Percentiles rank a stretch among this genome's conserved stretches.
phyloP scores from a whole-genome alignment of 306 rosid species.

The Ceratonia siliqua region DNA sequence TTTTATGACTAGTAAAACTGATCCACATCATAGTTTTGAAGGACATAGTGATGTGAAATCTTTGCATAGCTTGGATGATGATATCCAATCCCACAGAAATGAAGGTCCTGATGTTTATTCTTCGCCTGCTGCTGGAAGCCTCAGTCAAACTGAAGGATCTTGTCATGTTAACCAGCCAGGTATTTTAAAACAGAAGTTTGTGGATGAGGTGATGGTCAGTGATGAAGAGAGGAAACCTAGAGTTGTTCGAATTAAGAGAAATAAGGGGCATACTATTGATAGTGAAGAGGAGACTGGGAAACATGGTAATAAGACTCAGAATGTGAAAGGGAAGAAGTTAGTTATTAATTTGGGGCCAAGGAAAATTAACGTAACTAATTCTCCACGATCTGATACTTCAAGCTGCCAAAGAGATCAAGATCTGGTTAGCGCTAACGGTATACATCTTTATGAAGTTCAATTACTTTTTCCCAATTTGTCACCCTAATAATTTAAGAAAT shows the following conservation, averaged over 20 bases:
- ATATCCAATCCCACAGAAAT: constrained; percentile 52
- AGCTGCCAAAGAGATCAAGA: constrained; percentile 82
- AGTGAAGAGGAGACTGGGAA: constrained; percentile 78
- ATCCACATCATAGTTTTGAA: constrained; percentile 53
- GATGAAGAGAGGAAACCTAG: constrained; percentile 79
- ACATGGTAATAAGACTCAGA: constrained; percentile 54
- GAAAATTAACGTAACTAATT: constrained; percentile 79
- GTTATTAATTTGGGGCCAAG: constrained; percentile 90
- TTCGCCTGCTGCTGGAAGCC: constrained; percentile 74
- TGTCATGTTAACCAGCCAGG: constrained; percentile 59
- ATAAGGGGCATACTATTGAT: constrained; percentile 56
- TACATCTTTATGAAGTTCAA: not conserved
- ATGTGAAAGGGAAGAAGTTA: constrained; percentile 82
- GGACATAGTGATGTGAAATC: constrained; percentile 62
- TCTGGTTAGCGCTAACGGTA: constrained; percentile 61
- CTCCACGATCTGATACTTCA: constrained; percentile 87
- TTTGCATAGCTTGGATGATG: constrained; percentile 60
- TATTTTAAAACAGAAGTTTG: constrained; percentile 75
- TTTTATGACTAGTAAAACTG: constrained; percentile 44
- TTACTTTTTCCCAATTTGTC: not conserved
- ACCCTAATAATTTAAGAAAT: not conserved
- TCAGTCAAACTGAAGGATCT: constrained; percentile 61
- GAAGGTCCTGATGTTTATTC: constrained; percentile 60
- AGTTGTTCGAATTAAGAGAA: constrained; percentile 74
- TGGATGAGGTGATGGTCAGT: constrained; percentile 91